Evolutionary conservation across 1,139 yeast genomes (phyloP), one percentile per base, ranked within the genome.

Genomic region (Suzukiozyma palmioleophila): DNA sequence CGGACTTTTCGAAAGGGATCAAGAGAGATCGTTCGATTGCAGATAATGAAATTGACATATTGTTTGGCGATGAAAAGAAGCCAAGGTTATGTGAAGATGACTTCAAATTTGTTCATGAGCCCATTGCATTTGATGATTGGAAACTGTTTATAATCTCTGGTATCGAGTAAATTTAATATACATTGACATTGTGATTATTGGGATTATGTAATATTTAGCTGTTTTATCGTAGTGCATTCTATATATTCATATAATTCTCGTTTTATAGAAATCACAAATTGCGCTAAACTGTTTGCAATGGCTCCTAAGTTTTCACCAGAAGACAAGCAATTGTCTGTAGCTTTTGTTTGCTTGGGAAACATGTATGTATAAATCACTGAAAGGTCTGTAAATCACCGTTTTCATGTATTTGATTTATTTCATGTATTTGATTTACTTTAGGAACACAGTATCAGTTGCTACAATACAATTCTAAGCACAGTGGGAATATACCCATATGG

Each of bases 281-380:
- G 7, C 7, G 7, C 7, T 7, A 18, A 18, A 7, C 22, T 18
- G 8, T 9, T 5, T 26, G 34, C 13, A 2, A 51, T 50, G 56
- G 46, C 59, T 13, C 47, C 47, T 10, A 32, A 42, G 28, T 49
- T 50, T 37, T 50, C 43, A 39, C 54, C 62, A 1, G 50, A 52
- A 37, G 59, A 60, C 3, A 56, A 54, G 45, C 56, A 59, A 48
- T 58, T 81, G 9, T 73, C 84, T 1, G 92, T 88, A 28, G 95
- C 95, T 0, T 90, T 90, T 57, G 94, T 89, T 2, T 90, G 97
- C 56, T 69, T 89, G 15, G 97, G 97, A 2, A 90, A 90, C 61
- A 88, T 89, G 85, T 80, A 68, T 48, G 85, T 71, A 42, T 16
- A 12, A 10, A 3, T 5, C 4, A 4, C 22, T 7, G 7, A 18